Evolutionary conservation across 2,329 filamentous ascomycete genomes (phyloP), one percentile per base, ranked within the genome.

Genomic region (Colletotrichum liaoningense): DNA sequence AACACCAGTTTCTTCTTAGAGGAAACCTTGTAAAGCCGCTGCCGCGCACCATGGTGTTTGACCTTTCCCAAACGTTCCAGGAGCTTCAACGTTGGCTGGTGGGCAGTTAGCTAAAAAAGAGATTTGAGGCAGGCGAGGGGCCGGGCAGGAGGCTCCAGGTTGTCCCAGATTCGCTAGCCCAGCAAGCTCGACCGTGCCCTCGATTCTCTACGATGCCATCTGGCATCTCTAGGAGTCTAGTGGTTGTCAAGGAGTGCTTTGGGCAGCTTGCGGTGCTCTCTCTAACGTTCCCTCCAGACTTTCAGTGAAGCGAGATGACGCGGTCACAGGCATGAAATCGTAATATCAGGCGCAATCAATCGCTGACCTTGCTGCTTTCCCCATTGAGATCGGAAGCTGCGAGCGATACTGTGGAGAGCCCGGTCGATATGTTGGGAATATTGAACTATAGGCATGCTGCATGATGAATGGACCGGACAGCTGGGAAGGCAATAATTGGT

Each of bases 341-440:
- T 63, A 72, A 72, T 67, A 63, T 74, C 52, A 57, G 69, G n/a
- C 24, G 56, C 58, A 74, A 72, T 74, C 26, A 72, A 72, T 68
- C 28, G 56, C 56, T 33, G n/a, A 71, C 49, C 56, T 56, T 66
- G 67, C 42, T 56, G 54, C 54, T 60, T 55, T 56, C 54, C 38
- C 66, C 24, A 35, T 55, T 56, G 42, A 60, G 68, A 55, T 57
- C 52, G n/a, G 67, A 26, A 22, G 22, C 42, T 26, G 55, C 30
- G 56, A 54, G 24, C 28, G 63, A 28, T 60, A 46, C 24, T 56
- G 55, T 42, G 63, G 69, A 57, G 67, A 26, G 33, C 28, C 30
- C 55, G 42, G 46, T n/a, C 30, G 33, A 38, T 33, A 33, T 38
- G 52, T 57, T 59, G 64, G 46, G 26, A 63, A n/a, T 57, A 42